Percentiles rank a stretch among this genome's conserved stretches.
These are phyloP conservation scores for Magnaporthiopsis rhizophila DNA, from an alignment of 2,329 filamentous ascomycete species.

Conservation along the genomic window DNA sequence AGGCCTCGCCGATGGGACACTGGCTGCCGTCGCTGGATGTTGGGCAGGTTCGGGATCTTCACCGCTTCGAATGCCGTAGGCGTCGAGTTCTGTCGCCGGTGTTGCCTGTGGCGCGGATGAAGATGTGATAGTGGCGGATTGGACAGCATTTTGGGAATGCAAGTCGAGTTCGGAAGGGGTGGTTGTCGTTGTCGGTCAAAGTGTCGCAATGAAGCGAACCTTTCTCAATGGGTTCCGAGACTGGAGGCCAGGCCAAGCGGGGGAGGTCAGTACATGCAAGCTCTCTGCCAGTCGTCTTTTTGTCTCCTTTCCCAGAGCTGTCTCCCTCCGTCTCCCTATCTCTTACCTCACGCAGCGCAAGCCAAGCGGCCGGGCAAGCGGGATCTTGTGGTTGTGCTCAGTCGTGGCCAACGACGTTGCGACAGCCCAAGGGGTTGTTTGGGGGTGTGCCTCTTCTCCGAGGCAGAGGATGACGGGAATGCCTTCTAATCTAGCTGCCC, in stretches of 20 bases:
- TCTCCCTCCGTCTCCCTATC: not conserved
- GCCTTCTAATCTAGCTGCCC: not conserved
- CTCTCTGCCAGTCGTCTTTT: slow-evolving; percentile 17
- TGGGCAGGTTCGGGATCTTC: slow-evolving; percentile 60
- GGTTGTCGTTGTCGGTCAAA: slow-evolving; percentile 20
- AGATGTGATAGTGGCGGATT: slow-evolving; percentile 55
- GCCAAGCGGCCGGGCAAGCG: slow-evolving; percentile 66
- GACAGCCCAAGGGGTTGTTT: slow-evolving; percentile 11
- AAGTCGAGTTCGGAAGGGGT: slow-evolving; percentile 20
- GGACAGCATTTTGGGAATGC: slow-evolving; percentile 24
- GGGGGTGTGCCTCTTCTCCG: not conserved
- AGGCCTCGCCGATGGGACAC: slow-evolving; percentile 70
- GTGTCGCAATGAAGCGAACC: slow-evolving; percentile 41
- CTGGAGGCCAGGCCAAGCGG: slow-evolving; percentile 11
- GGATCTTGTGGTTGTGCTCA: slow-evolving; percentile 36
- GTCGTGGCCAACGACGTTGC: slow-evolving; percentile 33
- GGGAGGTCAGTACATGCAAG: slow-evolving; percentile 7
- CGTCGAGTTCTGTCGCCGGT: slow-evolving; percentile 84
- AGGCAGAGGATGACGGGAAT: not conserved
- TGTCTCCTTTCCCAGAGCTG: not conserved
- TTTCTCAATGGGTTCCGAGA: slow-evolving; percentile 24
- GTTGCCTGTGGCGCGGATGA: slow-evolving; percentile 65
- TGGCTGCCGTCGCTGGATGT: slow-evolving; percentile 37
- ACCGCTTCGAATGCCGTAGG: slow-evolving; percentile 69
- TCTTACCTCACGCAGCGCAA: slow-evolving; percentile 75